Evolutionary conservation across 2,329 filamentous ascomycete species (phyloP), one percentile per base, ranked within the genome.

Genomic region (Trichoderma harzianum): DNA sequence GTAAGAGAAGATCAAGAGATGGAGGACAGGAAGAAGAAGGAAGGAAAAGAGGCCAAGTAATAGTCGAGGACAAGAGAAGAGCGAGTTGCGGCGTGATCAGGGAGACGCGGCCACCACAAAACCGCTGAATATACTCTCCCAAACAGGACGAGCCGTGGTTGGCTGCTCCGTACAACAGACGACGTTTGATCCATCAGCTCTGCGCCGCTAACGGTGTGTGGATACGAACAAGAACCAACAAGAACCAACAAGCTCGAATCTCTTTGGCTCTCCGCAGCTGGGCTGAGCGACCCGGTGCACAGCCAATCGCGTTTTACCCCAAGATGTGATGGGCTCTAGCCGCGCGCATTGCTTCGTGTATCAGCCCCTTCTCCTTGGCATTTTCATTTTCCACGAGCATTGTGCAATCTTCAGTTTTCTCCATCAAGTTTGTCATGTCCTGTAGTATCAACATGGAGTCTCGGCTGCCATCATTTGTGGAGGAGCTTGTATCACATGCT

Each of bases 311-410:
- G 34, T n/a, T 26, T 51, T 32, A n/a, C 30, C n/a, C 39, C 39
- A 30, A 36, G 39, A 34, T 69, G 66, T 69, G 66, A 61, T 69
- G 66, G 66, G 39, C 53, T 61, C 57, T 69, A 69, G 57, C 66
- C 66, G 66, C 66, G 66, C 66, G 66, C 66, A 69, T 36, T 67
- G 10, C 16, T 53, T 53, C 47, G 47, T 53, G 47, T 53, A 24
- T 24, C 47, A 53, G 47, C 47, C 30, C 57, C 57, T 55, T 39
- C 6, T 16, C 47, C 63, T 53, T 57, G 43, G 51, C 32, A 24
- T 34, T 7, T 39, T 39, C 14, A 24, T 34, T 7, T 43, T 43
- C 16, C 36, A 39, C 36, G 36, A 3, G 14, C 7, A 39, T 39
- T 39, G 36, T 39, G 16, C 14, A 16, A 18, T 39, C 14, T 39